Evolutionary conservation across 169 alveolate genomes (phyloP).

Genomic region (Eimeria necatrix): DNA sequence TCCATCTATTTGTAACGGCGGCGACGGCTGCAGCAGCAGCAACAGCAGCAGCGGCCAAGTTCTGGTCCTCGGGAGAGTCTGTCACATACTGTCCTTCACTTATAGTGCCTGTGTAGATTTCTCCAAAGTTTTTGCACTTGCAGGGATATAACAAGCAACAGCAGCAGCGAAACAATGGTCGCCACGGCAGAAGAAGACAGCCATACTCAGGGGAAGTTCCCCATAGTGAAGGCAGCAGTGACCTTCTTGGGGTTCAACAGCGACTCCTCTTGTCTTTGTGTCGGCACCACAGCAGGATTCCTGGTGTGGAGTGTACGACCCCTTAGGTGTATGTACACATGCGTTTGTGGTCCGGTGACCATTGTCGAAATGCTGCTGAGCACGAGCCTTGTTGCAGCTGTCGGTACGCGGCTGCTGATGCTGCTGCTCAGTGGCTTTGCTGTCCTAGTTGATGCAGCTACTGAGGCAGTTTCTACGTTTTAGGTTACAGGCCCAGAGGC

Average conservation of each 20-base stretch:
- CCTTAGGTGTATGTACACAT: slow-evolving; percentile 73
- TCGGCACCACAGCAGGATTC: slow-evolving; percentile 80
- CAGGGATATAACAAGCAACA: not conserved
- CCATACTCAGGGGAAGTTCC: not conserved
- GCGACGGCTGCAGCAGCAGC: slow-evolving; percentile 10
- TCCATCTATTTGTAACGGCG: not conserved
- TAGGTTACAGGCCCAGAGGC: not conserved
- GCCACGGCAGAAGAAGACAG: slow-evolving; percentile 22
- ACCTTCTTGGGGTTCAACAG: slow-evolving; percentile 71
- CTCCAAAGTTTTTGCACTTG: not conserved
- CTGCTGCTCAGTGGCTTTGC: not conserved
- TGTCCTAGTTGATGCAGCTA: not conserved
- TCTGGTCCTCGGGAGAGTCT: not conserved
- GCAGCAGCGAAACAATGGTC: not conserved
- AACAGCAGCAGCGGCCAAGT: not conserved
- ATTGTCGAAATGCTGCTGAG: slow-evolving; percentile 78
- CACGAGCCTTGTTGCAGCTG: slow-evolving; percentile 77
- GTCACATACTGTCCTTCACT: not conserved
- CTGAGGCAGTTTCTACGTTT: not conserved
- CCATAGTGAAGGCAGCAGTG: slow-evolving; percentile 79
- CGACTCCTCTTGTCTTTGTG: slow-evolving; percentile 66
- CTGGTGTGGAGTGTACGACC: slow-evolving; percentile 73
- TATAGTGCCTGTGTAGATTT: not conserved
- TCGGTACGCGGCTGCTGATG: slow-evolving; percentile 66
- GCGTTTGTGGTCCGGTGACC: slow-evolving; percentile 79